These are phyloP conservation scores for Suhomyces yuchorum DNA, from an alignment of 1,139 yeast genomes.

Conservation along the genomic window DNA sequence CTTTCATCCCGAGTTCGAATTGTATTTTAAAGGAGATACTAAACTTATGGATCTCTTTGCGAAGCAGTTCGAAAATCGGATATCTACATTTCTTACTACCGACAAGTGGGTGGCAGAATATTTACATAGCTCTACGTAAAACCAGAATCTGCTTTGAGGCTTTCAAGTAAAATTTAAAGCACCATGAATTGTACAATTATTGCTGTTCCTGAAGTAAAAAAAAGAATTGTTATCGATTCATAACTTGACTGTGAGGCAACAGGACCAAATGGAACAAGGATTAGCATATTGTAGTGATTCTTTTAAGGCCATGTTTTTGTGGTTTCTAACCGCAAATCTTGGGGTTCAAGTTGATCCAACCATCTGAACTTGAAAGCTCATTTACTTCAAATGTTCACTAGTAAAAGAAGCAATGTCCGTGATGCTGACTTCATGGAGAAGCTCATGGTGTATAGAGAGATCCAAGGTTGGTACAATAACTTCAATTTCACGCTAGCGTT, in stretches of 20 bases:
- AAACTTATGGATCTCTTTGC: neutral
- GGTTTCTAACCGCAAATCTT: neutral
- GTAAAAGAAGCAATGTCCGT: neutral
- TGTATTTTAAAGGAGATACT: neutral
- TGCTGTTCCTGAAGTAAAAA: no score
- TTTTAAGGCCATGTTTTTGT: no score
- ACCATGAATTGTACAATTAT: no score
- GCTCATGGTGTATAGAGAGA: neutral
- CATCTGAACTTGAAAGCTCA: no score
- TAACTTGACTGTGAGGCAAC: no score
- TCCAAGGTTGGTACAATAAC: neutral
- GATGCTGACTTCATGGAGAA: neutral
- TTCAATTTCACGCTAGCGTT: neutral
- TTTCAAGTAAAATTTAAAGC: no score
- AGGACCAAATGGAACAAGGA: no score
- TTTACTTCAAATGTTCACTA: neutral
- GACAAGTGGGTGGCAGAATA: neutral
- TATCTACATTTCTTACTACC: neutral
- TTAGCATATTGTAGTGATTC: no score
- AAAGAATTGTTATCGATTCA: no score
- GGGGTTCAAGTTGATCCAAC: no score
- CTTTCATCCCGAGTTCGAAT: neutral
- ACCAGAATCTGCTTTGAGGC: no score
- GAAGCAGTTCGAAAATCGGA: neutral
- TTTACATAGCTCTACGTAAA: no score